Evolutionary conservation across 495 filamentous ascomycete species (phyloP).

Genomic region (Astrothelium macrocarpum): DNA sequence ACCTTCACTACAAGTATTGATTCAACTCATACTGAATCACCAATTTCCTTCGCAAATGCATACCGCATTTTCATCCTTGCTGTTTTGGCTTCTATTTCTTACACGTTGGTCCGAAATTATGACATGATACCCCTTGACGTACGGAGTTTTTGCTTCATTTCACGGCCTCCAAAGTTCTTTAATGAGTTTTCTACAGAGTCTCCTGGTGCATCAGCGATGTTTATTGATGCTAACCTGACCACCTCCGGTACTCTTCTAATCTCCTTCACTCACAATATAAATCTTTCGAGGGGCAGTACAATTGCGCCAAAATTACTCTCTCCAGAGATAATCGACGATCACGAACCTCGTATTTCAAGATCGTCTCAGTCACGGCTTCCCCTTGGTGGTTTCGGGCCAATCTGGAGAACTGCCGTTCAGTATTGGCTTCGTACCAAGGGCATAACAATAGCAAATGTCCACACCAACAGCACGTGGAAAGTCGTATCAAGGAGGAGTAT

Average conservation of each 20-base stretch:
- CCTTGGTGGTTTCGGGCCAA: background rate
- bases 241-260: slow-evolving; percentile 5
- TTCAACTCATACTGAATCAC: background rate
- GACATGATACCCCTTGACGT: background rate
- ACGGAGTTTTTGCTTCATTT: background rate
- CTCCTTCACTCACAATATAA: background rate
- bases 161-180: background rate
- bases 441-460: background rate
- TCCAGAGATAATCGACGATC: background rate
- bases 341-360: background rate
- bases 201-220: background rate
- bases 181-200: background rate
- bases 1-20: background rate
- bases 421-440: background rate
- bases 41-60: background rate
- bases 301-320: background rate
- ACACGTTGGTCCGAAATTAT: background rate
- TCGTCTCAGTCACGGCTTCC: background rate
- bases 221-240: background rate
- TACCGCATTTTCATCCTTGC: background rate
- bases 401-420: background rate
- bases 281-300: background rate
- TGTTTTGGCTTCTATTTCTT: background rate
- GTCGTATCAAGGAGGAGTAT: background rate
- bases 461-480: background rate